Base-by-base conservation (phyloP, 2,329 filamentous ascomycete species). In the Penicillium sp. region DNA sequence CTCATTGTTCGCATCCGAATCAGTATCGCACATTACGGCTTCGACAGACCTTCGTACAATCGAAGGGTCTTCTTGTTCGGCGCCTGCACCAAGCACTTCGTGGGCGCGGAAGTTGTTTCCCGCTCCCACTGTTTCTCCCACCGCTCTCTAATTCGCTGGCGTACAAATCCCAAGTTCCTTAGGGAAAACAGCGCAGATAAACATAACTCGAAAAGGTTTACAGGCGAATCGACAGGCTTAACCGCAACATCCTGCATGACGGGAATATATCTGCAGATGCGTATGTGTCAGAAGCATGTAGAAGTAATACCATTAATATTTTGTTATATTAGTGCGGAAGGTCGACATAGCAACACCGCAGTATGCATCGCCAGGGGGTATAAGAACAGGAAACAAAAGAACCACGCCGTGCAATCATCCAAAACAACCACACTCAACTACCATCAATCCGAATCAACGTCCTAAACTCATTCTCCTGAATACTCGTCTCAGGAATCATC, bases 401-500 rank as follows among this genome's bases (percentile, higher is more conserved):
- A 5, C 25, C 11, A 40, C 19, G 10, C 12, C 3, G 40, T 36
- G 10, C 25, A 8, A 35, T 3, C 4, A n/a, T 8, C 4, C 5
- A 33, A 35, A 25, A 25, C 0, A 4, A 5, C 12, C 1, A 11
- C 22, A 42, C 11, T 59, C 36, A 59, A 16, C 41, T 50, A 11
- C 57, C 50, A 40, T 60, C 53, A 33, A 61, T 61, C 5, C 52
- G 52, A 38, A 60, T 55, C 2, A 36, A 31, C 2, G 53, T 52
- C 26, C 41, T 28, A 10, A 30, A 60, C 47, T 61, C 59, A n/a
- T 53, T 50, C 0, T 25, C 37, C 17, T 46, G 38, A 31, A 45
- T 47, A 10, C 25, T 42, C 1, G 52, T 56, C n/a, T 56, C 50
- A 0, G 46, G 28, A 7, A 40, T 35, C 14, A 52, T 36, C 17